A percentile compares a stretch with the other conserved stretches of the same genome.
Conservation (phyloP, 2,329 filamentous ascomycete species). For the Fusarium sororula region DNA sequence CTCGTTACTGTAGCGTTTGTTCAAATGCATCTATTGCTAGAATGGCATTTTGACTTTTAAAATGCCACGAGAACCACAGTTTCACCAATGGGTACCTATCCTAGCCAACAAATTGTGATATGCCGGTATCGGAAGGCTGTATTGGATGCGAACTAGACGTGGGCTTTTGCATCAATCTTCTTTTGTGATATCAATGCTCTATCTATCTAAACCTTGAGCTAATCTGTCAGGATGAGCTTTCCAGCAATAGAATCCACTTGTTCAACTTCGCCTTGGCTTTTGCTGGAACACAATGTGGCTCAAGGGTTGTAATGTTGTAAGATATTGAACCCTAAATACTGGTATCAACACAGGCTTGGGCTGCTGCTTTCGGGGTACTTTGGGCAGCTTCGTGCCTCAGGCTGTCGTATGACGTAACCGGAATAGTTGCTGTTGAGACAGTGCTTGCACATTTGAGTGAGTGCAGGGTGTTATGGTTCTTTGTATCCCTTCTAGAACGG, state of each 20-base stretch:
- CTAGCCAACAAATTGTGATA: not conserved
- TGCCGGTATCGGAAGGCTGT: too few species aligned
- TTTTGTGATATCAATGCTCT: constrained; percentile 13
- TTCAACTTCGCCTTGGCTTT: not conserved
- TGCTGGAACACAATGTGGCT: not conserved
- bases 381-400: constrained; percentile 1
- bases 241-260: not conserved
- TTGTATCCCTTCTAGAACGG: constrained; percentile 38
- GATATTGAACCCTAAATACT: not conserved
- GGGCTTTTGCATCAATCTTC: not conserved
- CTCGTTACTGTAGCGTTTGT: constrained; percentile 16
- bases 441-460: not conserved
- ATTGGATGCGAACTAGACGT: not conserved
- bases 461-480: not conserved
- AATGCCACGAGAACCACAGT: not conserved
- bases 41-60: not conserved
- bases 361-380: not conserved
- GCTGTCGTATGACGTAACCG: not conserved
- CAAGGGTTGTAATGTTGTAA: not conserved
- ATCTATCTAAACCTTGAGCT: constrained; percentile 4
- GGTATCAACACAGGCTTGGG: not conserved
- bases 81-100: not conserved
- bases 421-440: not conserved
- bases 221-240: not conserved
- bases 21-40: not conserved